Base-by-base conservation (phyloP, 345 rosid species). In the Theobroma cacao region DNA sequence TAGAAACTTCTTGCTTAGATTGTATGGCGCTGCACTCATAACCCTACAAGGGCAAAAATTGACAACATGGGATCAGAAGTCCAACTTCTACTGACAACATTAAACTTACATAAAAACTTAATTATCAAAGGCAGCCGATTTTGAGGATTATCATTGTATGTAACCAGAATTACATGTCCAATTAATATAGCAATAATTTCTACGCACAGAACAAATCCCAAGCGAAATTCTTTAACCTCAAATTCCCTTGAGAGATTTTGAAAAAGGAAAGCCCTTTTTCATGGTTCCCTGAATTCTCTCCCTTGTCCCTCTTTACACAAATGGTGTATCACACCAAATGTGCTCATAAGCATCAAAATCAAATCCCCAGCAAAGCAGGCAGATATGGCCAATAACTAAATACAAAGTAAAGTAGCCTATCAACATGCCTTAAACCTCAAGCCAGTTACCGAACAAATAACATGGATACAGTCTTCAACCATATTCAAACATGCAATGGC, bases 11-110 rank as follows among this genome's bases (percentile, higher is more conserved):
- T 83, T 87, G 83, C 77, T 22, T 18, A 72, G 66, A 56, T 61
- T 75, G 78, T 93, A 92, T 34, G 98, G 98, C 18, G 88, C 84
- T 38, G 88, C 82, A 82, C 79, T 88, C 87, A 80, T 83, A 0
- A 78, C 82, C 84, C 99, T 95, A 82, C 69, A 85, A 59, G 40
- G 77, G 78, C 72, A 76, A 64, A 66, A 9, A 40, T n/a, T 30
- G 53, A 15, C 30, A 61, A 18, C 36, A 36, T 33, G 14, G 31
- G 2, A 28, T 45, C 61, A 34, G n/a, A 12, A 18, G 15, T 22
- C 10, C 58, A 74, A 13, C 47, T 61, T 58, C 28, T 34, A 30
- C 28, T 14, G 4, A 26, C 11, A 30, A 18, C 26, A 14, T n/a
- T 10, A 28, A 30, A 65, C 38, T 26, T 24, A 14, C 13, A 60